Evolutionary conservation across 805 yeast genomes (phyloP).

Genomic region (Cyberlindnera suaveolens): DNA sequence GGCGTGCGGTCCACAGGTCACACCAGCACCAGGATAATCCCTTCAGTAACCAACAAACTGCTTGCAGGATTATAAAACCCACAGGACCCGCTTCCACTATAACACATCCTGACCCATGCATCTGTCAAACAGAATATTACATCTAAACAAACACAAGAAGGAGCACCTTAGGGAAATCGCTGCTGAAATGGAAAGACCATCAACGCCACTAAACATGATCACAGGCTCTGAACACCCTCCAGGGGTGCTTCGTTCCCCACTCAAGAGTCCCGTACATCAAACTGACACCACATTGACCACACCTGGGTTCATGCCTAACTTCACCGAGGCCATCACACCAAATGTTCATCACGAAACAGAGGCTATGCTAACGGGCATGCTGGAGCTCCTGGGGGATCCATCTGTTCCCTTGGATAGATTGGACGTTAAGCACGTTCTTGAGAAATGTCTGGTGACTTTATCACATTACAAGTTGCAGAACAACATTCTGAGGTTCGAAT

Average conservation of each 20-base stretch:
- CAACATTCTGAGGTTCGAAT: conserved; percentile 15
- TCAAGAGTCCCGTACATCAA: background rate
- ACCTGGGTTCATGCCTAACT: background rate
- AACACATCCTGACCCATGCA: no score
- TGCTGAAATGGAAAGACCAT: background rate
- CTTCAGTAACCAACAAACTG: no score
- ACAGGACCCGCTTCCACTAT: no score
- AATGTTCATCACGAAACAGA: background rate
- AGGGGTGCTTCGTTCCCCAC: background rate
- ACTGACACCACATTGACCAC: background rate
- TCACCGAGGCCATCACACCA: background rate
- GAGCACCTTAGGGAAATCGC: background rate
- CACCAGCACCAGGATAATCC: no score
- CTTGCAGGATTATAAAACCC: no score
- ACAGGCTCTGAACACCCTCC: background rate
- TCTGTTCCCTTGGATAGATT: background rate
- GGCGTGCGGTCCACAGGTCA: no score
- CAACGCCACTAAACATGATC: background rate
- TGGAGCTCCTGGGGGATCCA: background rate
- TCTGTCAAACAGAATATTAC: no score
- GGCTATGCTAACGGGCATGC: background rate
- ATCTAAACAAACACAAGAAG: background rate
- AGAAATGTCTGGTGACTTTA: conserved; percentile 11
- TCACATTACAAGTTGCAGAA: conserved; percentile 20
- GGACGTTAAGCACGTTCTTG: background rate